Evolutionary conservation across 345 rosid genomes (phyloP), one percentile per base, ranked within the genome.

Genomic region (Jatropha curcas): DNA sequence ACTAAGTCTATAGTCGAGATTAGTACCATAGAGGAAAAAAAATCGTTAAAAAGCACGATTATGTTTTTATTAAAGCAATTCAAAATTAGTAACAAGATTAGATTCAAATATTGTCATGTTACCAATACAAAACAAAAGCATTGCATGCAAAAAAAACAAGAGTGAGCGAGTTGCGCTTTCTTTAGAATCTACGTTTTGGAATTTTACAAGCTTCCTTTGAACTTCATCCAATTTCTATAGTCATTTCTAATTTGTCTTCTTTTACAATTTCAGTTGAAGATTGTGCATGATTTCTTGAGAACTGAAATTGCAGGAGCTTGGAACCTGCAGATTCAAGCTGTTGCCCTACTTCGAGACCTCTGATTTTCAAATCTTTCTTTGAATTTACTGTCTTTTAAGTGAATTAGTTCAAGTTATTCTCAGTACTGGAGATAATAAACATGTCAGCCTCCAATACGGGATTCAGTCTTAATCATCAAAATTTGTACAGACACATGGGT

Each of bases 231-330:
- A 34, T 2, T 74, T 81, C 63, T 41, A 43, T 65, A 64, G 43
- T 48, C 70, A 61, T 75, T 78, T 82, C 77, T 71, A 73, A 73
- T 73, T 74, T 80, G 81, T 84, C 85, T 71, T 76, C 51, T 73
- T 60, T 76, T 28, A 72, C 24, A 19, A 19, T 43, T 53, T 62
- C 48, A 43, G 37, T 2, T 56, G 35, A 52, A 63, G 37, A 30
- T 16, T 43, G 51, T 78, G 76, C 70, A 33, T 58, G 65, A 60
- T 65, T 74, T 67, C 75, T 76, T 73, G 84, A 68, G 58, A 77
- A 53, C 61, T 76, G 80, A 67, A 62, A 78, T 16, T 52, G 52
- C 60, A 68, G 48, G 57, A 70, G 30, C 39, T 35, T 50, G 75
- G 73, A 60, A 75, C 37, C 68, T 52, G 63, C 19, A 48, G 19